Evolutionary conservation across 352 stramenopile genomes (phyloP), one percentile per base, ranked within the genome.

Genomic region (Globisporangium uncinulatum): DNA sequence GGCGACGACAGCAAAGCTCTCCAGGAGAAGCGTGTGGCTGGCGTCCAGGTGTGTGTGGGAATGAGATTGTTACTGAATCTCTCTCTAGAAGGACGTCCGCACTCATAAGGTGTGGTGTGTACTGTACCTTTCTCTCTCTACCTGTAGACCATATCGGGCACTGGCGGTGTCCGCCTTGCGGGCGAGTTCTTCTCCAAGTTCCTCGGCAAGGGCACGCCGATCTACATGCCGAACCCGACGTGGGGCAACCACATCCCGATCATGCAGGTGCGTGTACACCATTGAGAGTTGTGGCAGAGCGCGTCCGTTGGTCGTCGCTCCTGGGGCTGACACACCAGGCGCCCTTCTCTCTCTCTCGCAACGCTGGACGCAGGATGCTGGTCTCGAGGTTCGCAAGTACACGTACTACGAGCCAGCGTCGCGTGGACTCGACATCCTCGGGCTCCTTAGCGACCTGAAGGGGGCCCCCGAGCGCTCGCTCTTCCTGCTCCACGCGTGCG

Each of bases 181-280:
- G 96, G 92, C 32, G 95, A 99, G 69, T 95, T 99, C 63, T 87
- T 99, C 59, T 64, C 86, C 51, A 84, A 86, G 57, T 97, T 97
- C 53, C 75, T 89, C 36, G 87, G 90, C 61, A 83, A 89, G 59
- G 71, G 62, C 53, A 94, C 85, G 21, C 78, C 84, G 6, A 97
- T 99, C 65, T 99, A 99, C 86, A 68, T 99, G 52, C 97, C 98
- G 29, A 98, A 99, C 83, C 97, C 97, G 53, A 99, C 97, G 51
- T 99, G 97, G 97, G 95, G 96, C 56, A 99, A 99, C 85, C 98
- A 99, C 74, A 95, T 98, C 62, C 74, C 86, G 36, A 98, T 99
- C 69, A 92, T 94, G 77, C 82, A 92, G 47, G 56, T 62, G 31
- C 17, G 34, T 24, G 1, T 14, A n/a, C n/a, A n/a, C n/a, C n/a